Percentiles rank a stretch among this genome's conserved stretches.
Evolutionary conservation across 2,329 filamentous ascomycete genomes (phyloP).

Genomic region (Talaromyces sp.): DNA sequence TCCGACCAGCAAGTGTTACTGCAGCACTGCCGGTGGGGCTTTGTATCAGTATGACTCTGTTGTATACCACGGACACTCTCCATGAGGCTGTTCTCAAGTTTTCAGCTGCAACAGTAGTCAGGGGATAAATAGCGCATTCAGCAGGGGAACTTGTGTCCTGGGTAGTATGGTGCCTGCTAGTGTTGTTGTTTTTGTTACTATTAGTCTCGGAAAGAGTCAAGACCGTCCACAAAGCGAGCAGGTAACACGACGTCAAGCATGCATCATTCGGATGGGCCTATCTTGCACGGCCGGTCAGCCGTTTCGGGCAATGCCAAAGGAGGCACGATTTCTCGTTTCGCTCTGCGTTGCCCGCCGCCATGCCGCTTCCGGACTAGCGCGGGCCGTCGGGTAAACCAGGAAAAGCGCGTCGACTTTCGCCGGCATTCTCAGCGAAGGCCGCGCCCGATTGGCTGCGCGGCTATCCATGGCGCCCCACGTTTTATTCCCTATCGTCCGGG

Average conservation of each 20-base stretch:
- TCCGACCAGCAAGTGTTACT: background rate
- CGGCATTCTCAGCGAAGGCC: background rate
- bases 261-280: slow-evolving; percentile 2
- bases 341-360: background rate
- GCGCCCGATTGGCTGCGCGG: slow-evolving; percentile 1
- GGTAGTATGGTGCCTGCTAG: too few species aligned
- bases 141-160: background rate
- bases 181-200: background rate
- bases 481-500: background rate
- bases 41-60: background rate
- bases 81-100: background rate
- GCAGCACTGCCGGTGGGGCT: slow-evolving; percentile 4
- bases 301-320: slow-evolving; percentile 5
- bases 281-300: slow-evolving; percentile 6
- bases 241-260: slow-evolving; percentile 1
- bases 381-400: background rate
- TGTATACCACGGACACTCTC: background rate
- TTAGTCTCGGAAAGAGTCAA: too few species aligned
- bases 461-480: background rate
- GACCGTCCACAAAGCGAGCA: too few species aligned
- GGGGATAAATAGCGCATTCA: background rate
- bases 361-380: background rate
- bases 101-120: background rate
- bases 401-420: background rate
- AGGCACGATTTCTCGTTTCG: background rate